These are phyloP conservation scores for Linnemannia elongata DNA, from an alignment of 192 early-diverging fungal species.

Conservation along the genomic window DNA sequence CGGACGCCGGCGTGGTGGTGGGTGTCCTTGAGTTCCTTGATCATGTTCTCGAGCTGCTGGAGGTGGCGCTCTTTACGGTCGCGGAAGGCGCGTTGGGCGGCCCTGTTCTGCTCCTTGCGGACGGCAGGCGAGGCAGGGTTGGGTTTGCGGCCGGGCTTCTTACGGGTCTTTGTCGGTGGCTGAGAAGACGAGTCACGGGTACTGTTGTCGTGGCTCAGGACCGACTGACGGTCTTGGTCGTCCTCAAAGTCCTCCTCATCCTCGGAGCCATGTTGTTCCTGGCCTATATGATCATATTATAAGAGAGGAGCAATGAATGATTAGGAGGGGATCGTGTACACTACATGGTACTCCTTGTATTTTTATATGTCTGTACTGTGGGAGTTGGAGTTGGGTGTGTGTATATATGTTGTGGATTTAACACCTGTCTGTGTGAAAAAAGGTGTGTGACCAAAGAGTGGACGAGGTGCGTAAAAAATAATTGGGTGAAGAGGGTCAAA, in stretches of 20 bases:
- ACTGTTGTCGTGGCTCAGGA: slow-evolving; percentile 11
- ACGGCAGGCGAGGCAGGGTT: slow-evolving; percentile 71
- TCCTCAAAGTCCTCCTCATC: slow-evolving; percentile 23
- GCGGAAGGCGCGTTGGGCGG: slow-evolving; percentile 90
- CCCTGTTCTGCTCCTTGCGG: slow-evolving; percentile 85
- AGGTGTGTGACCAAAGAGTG: not conserved
- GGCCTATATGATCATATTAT: not conserved
- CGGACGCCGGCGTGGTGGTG: slow-evolving; percentile 58
- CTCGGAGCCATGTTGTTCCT: slow-evolving; percentile 16
- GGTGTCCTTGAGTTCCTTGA: slow-evolving; percentile 75
- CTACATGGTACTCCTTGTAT: not conserved
- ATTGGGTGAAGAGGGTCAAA: not conserved
- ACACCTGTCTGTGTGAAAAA: not conserved
- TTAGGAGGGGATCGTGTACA: not conserved
- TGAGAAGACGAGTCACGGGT: slow-evolving; percentile 25
- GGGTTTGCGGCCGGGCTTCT: slow-evolving; percentile 70
- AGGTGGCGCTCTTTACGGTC: slow-evolving; percentile 87
- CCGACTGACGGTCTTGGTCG: slow-evolving; percentile 34
- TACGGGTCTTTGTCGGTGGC: slow-evolving; percentile 61
- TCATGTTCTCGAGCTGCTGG: slow-evolving; percentile 78
- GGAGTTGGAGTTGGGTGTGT: not conserved
- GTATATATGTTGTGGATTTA: not conserved
- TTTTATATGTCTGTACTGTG: not conserved
- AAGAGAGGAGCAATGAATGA: not conserved
- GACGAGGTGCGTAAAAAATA: not conserved